phyloP scores from a whole-genome alignment of 495 filamentous ascomycete species.

The Barbatosphaeria neglecta region DNA sequence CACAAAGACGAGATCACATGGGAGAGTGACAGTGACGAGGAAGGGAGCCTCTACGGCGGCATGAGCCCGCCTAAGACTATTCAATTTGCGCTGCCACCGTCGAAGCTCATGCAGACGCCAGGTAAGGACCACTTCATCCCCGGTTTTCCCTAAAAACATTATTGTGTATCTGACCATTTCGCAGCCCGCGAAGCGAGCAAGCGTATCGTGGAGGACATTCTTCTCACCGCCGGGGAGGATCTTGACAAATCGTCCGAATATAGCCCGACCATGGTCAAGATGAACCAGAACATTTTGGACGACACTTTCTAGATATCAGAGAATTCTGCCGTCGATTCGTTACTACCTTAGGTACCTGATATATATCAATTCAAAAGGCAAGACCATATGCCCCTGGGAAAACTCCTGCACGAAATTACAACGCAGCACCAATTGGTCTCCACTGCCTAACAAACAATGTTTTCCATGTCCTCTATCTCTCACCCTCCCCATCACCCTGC shows the following conservation, averaged over 20 bases:
- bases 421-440: too few species aligned
- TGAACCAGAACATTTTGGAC: conserved; percentile 52
- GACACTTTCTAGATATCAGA: conserved; percentile 48
- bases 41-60: conserved; percentile 35
- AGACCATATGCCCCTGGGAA: too few species aligned
- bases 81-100: conserved; percentile 85
- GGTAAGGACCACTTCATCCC: conserved; percentile 38
- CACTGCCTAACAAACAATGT: too few species aligned
- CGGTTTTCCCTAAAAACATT: too few species aligned
- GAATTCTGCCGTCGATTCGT: too few species aligned
- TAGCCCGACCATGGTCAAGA: conserved; percentile 65
- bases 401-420: too few species aligned
- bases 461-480: background rate
- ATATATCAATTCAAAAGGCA: background rate
- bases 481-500: too few species aligned
- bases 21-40: conserved; percentile 54
- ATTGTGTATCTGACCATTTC: background rate
- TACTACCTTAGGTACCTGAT: background rate
- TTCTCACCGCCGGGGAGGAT: conserved; percentile 73
- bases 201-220: conserved; percentile 81
- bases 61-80: conserved; percentile 95
- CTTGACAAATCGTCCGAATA: conserved; percentile 43
- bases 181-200: conserved; percentile 80
- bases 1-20: conserved; percentile 44
- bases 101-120: conserved; percentile 79